Evolutionary conservation across 371 early-diverging fungal species (phyloP), one percentile per base, ranked within the genome.

Genomic region (Mortierella sp.): DNA sequence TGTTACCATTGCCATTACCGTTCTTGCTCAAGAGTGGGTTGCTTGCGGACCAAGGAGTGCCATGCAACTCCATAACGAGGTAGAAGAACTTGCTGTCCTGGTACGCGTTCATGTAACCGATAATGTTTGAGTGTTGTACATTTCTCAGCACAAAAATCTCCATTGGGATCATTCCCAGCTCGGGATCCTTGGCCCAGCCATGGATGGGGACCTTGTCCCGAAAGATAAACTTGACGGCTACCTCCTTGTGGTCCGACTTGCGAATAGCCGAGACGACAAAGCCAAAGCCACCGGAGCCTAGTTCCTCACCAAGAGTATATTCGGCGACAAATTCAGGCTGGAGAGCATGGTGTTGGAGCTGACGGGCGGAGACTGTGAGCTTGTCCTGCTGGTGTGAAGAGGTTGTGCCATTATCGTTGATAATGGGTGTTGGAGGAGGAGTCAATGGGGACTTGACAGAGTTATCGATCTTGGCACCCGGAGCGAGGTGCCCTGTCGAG

Each of bases 181-280:
- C 86, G 12, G 81, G 62, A 57, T 89, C 93, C 19, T 71, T 72
- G 45, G 85, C 89, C 91, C 91, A 92, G 45, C 83, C 81, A 43
- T 84, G 83, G 7, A 77, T 68, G 30, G 92, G 90, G 7, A 95
- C 84, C 70, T 87, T 88, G 62, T 86, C 75, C 46, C 86, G 85
- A 70, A 88, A 86, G 60, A 95, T 92, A 68, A 94, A 91, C 73
- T 95, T 95, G 69, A 93, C 92, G 18, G 95, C 95, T 59, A 92
- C 90, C 59, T 90, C 90, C 30, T 79, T 71, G n/a, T 83, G 74
- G 52, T 84, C 84, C 26, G 61, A 59, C 37, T 72, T 75, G 63
- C 90, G 86, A 15, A 80, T 79, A 14, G 90, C 92, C 2, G 89
- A 84, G 18, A 89, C 81, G 3, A 92, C 94, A 73, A 92, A 92